Evolutionary conservation across 257 asterid genomes (phyloP), one percentile per base, ranked within the genome.

Genomic region (Voacanga thouarsii): DNA sequence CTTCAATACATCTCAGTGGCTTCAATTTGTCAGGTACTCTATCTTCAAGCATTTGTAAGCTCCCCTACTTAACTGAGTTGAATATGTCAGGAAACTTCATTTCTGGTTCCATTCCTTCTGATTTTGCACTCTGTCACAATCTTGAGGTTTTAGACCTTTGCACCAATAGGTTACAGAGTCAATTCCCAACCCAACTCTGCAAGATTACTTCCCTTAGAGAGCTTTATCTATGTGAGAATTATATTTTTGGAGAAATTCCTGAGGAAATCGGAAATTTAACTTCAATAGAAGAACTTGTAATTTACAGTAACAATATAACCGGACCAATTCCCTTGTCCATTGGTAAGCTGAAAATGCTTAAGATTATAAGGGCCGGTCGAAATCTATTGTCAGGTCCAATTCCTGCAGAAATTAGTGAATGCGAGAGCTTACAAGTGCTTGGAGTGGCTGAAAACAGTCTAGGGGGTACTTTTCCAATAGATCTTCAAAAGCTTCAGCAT

Each of bases 231-330:
- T 93, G 96, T 88, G 98, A 93, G 84, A 93, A 93, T 66, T 90
- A 90, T 63, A 33, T 93, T 0, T 86, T 74, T 63, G 98, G 98
- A n/a, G 90, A 88, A 77, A 83, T 93, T 80, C 89, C 93, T 23
- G 45, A 75, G 70, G 94, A 88, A 8, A 86, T 90, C 30, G 92
- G 92, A 11, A 82, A 88, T 24, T 72, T 93, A 80, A 43, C 70
- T 39, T 80, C 78, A 33, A 94, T 93, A 28, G 93, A 90, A 85
- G 98, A 93, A 90, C 93, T 93, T 82, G 94, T 86, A 53, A 79
- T 91, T 45, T 89, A 93, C 72, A 93, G 97, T 65, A 93, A 93
- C 85, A 93, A 93, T 78, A 86, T 93, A 55, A 93, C 98, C 0
- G 96, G 96, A 5, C 74, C 63, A 47, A 85, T 93, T 30, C 97